Conservation (phyloP, 2,329 filamentous ascomycete species). For the Ceratocystis harringtonii region DNA sequence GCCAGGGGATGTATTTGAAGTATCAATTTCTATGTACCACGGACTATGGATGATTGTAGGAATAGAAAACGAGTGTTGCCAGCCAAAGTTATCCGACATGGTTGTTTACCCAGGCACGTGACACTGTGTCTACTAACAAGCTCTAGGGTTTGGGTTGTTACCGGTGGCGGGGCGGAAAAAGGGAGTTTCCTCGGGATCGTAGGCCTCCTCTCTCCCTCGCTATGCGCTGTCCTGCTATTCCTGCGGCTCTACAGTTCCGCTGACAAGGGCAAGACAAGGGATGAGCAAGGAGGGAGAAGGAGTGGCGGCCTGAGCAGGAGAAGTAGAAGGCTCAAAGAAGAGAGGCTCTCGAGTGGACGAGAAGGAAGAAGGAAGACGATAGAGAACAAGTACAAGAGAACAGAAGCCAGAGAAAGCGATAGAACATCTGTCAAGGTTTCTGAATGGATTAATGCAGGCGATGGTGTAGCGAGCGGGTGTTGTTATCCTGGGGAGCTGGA, state of each 20-base stretch:
- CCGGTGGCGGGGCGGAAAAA: background rate
- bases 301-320: background rate
- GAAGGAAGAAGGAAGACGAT: background rate
- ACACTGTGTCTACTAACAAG: no score
- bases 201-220: background rate
- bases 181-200: background rate
- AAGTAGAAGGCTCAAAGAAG: background rate
- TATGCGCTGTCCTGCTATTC: conserved; percentile 9
- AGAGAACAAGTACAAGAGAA: background rate
- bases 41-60: background rate
- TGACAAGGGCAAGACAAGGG: background rate
- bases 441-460: background rate
- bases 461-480: background rate
- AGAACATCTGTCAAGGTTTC: background rate
- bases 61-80: background rate
- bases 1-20: background rate
- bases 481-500: background rate
- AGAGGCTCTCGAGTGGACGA: background rate
- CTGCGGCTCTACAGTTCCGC: conserved; percentile 3
- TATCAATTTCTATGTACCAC: conserved; percentile 1
- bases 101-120: no score
- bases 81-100: background rate
- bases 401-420: background rate
- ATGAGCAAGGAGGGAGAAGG: background rate
- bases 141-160: no score